Evolutionary conservation across 192 early-diverging fungal genomes (phyloP).

Genomic region (Umbelopsis isabellina): DNA sequence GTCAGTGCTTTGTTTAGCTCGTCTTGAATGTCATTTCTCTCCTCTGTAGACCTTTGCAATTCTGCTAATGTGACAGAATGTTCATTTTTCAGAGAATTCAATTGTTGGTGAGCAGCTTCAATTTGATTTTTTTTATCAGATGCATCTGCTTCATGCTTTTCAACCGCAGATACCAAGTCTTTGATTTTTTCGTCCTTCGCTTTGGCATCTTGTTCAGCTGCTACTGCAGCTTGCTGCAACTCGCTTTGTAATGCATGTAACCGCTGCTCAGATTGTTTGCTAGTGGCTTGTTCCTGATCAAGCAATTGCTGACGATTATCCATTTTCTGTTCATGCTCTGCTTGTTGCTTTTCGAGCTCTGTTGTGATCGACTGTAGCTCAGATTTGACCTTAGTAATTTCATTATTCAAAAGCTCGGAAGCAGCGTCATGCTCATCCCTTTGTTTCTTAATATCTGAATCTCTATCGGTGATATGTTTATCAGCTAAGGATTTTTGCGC

Average conservation of each 20-base stretch:
- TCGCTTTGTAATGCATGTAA: background rate
- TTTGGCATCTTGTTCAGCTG: background rate
- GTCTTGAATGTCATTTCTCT: background rate
- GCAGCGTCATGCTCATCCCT: background rate
- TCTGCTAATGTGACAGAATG: background rate
- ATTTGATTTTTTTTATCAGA: conserved; percentile 1
- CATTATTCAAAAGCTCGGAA: background rate
- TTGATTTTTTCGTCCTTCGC: background rate
- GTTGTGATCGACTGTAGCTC: background rate
- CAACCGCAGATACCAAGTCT: background rate
- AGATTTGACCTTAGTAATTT: background rate
- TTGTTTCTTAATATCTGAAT: conserved; percentile 13
- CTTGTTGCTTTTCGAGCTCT: background rate
- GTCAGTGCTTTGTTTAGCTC: background rate
- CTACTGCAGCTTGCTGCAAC: background rate
- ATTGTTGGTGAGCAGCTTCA: background rate
- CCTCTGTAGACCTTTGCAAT: background rate
- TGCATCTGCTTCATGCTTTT: conserved; percentile 6
- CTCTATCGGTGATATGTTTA: background rate
- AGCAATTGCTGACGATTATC: background rate
- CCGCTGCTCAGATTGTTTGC: background rate
- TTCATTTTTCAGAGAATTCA: background rate
- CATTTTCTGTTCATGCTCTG: conserved; percentile 14
- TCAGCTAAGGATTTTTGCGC: background rate
- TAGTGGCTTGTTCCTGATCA: background rate